A percentile compares a stretch with the other conserved stretches of the same genome.
Evolutionary conservation across 495 filamentous ascomycete species (phyloP).

Genomic region (Pseudotulostoma volvatum): DNA sequence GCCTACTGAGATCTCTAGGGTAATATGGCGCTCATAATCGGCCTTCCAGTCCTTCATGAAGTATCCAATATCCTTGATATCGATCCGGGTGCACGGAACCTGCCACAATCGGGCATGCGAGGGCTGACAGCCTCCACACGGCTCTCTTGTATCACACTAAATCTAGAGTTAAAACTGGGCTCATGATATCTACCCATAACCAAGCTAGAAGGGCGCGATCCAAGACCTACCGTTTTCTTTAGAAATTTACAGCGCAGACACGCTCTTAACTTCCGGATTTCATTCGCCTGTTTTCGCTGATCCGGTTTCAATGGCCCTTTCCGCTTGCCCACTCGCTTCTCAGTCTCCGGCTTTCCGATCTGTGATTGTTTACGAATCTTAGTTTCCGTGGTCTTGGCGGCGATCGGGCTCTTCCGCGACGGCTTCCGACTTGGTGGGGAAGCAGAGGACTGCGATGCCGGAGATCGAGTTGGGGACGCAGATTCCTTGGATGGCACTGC

Average conservation of each 20-base stretch:
- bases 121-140: constrained; percentile 81
- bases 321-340: constrained; percentile 80
- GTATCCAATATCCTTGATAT: constrained; percentile 91
- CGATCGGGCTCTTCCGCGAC: constrained; percentile 55
- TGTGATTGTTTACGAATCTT: constrained; percentile 60
- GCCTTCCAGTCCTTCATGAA: constrained; percentile 98
- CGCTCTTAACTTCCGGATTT: constrained; percentile 81
- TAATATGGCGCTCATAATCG: constrained; percentile 79
- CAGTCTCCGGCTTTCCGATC: constrained; percentile 58
- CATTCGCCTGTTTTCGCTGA: constrained; percentile 82
- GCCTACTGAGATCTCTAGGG: constrained; percentile 68
- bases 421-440: constrained; percentile 52
- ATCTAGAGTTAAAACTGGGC: neutral
- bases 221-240: constrained; percentile 59
- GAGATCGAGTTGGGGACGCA: constrained; percentile 37
- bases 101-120: constrained; percentile 88
- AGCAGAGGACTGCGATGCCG: constrained; percentile 42
- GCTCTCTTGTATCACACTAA: constrained; percentile 79
- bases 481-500: constrained; percentile 57
- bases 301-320: constrained; percentile 81
- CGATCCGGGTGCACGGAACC: constrained; percentile 86
- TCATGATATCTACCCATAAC: neutral
- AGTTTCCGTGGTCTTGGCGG: constrained; percentile 62
- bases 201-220: neutral
- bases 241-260: constrained; percentile 94